phyloP scores from a whole-genome alignment of 1,284 basidiomycete genomes.

The Somion occarium region DNA sequence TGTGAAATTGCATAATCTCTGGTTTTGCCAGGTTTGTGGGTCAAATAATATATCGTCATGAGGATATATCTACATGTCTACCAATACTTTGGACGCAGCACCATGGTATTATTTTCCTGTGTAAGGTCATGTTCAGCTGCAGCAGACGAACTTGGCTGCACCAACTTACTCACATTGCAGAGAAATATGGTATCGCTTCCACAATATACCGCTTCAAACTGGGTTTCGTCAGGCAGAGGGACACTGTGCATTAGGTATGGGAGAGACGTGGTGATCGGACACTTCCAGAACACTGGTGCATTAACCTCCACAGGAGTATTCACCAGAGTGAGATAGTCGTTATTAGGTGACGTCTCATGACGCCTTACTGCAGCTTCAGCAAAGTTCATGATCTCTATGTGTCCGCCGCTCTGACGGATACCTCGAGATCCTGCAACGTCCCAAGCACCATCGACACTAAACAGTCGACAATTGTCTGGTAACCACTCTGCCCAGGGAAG shows the following conservation, averaged over 20 bases:
- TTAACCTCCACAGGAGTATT: not conserved
- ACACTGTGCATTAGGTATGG: not conserved
- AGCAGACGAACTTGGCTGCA: too few species aligned
- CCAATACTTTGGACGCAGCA: not conserved
- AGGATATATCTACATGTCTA: not conserved
- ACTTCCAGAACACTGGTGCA: not conserved
- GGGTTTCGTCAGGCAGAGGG: not conserved
- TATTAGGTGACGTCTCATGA: not conserved
- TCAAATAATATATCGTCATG: not conserved
- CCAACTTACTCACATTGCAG: not conserved
- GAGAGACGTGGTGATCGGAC: not conserved
- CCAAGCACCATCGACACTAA: not conserved
- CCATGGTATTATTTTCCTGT: not conserved
- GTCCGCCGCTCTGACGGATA: not conserved
- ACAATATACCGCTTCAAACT: not conserved
- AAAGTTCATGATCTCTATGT: not conserved
- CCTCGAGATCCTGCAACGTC: not conserved
- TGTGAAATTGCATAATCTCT: not conserved
- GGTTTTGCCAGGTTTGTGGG: not conserved
- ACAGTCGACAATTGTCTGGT: not conserved
- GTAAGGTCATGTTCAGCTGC: too few species aligned
- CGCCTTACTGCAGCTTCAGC: not conserved
- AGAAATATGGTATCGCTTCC: not conserved
- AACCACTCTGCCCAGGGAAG: not conserved
- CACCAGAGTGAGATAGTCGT: not conserved